Evolutionary conservation across 2,329 filamentous ascomycete genomes (phyloP), one percentile per base, ranked within the genome.

Genomic region (Akanthomyces dipterigenus): DNA sequence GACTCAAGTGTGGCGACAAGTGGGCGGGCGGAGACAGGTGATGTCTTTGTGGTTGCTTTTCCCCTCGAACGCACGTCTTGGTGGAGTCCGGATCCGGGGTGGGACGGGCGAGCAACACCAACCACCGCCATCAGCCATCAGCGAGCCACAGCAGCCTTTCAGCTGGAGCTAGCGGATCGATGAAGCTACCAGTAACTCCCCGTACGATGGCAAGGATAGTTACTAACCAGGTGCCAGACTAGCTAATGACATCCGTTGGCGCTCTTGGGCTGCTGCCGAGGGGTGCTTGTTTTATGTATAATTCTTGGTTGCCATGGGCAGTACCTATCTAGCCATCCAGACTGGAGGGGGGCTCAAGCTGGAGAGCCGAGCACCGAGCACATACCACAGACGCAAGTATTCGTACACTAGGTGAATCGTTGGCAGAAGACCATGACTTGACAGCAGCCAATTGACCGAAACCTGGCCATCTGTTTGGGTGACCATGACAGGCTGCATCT

Each of bases 81-180:
- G 70, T 71, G 70, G 71, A 69, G 68, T 71, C 71, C 70, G 70
- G 70, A 73, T 73, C 70, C 70, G 71, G 66, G 61, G 61, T 65
- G 63, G 63, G 61, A 64, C 62, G 55, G 62, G 53, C 53, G 24
- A 38, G 31, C 28, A 31, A 49, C 43, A 49, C 59, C 59, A 61
- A 61, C 59, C 59, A 61, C 59, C 59, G 43, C 34, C 62, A 58
- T 63, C 64, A 51, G 34, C 61, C 40, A 36, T 48, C 42, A 50
- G 49, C 24, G 34, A 51, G 45, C 55, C 26, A 34, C 62, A 51
- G 56, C 64, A 51, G 55, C 63, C 46, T 42, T 42, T 43, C 56
- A 59, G 56, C 34, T 55, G 24, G 45, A 42, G 55, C 42, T 54
- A 28, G 42, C 20, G 26, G 49, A 54, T 60, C 46, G 40, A 58